Base-by-base conservation (phyloP, 1,284 basidiomycete genomes). In the Albatrellus sp. region DNA sequence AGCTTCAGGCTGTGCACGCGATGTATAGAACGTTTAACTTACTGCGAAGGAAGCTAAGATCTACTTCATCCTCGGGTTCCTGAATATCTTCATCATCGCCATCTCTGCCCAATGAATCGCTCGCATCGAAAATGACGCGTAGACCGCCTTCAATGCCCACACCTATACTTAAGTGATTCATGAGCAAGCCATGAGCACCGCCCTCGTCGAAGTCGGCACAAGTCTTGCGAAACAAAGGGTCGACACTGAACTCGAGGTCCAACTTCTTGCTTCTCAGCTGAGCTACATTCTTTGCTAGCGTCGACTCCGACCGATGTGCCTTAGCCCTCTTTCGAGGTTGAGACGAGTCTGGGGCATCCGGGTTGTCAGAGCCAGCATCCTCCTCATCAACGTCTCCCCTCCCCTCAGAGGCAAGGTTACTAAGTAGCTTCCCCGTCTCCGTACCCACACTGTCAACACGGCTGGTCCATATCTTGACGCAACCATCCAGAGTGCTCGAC, bases 391-490 rank as follows among this genome's bases (percentile, higher is more conserved):
- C 71, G n/a, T 69, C 72, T 2, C 64, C 67, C 30, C 64, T 62
- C 2, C 75, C 75, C 44, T 82, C 81, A 35, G 74, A 75, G 4
- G 90, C 88, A 28, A 98, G 75, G 57, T 97, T 97, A 54, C 82
- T 90, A 42, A 98, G 72, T 10, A 99, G 74, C 60, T 97, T 97
- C 30, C 92, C 92, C 0, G 94, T 98, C 63, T 98, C 96, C 0
- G 90, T 94, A 10, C 91, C 91, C 36, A 98, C 92, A 52, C 86
- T 90, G 61, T 99, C 94, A 33, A 99, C 96, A 46, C 94, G 83
- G 52, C 88, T 92, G 1, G 94, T 98, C 93, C 93, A 99, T 48
- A 99, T 96, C 68, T 98, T 99, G 61, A 99, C 91, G 62, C 96
- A 99, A 5, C 96, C 96, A 49, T 99, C 96, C 14, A 99, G 77